phyloP scores from a whole-genome alignment of 2,329 filamentous ascomycete species.

The Raffaelea arxii region DNA sequence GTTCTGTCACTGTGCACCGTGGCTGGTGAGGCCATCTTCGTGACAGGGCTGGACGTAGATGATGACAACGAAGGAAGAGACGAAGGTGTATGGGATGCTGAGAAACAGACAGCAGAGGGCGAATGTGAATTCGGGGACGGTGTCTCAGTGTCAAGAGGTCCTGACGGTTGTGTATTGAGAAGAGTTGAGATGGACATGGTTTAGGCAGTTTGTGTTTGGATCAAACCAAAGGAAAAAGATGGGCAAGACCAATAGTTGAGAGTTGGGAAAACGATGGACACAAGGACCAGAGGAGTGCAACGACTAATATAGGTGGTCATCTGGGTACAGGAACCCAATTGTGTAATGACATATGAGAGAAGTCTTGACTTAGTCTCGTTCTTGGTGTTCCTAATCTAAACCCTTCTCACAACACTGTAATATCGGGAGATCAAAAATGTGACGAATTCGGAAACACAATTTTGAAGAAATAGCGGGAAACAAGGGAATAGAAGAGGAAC shows the following conservation, averaged over 20 bases:
- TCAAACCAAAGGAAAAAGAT: background rate
- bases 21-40: slow-evolving; percentile 4
- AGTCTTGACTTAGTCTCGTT: too few relatives aligned
- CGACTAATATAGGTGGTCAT: too few relatives aligned
- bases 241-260: slow-evolving; percentile 12
- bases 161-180: slow-evolving; percentile 3
- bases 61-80: background rate
- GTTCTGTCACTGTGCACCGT: slow-evolving; percentile 9
- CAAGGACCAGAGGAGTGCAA: background rate
- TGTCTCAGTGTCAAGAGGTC: background rate
- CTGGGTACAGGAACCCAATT: too few relatives aligned
- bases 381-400: too few relatives aligned
- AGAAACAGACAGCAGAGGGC: too few relatives aligned
- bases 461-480: too few relatives aligned
- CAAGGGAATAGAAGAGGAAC: too few relatives aligned
- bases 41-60: background rate
- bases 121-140: background rate
- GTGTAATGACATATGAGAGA: background rate
- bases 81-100: background rate
- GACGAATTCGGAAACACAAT: too few relatives aligned
- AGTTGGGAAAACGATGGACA: background rate
- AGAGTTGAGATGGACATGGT: slow-evolving; percentile 4
- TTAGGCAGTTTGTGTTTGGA: background rate
- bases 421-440: too few relatives aligned
- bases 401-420: too few relatives aligned